These are phyloP conservation scores for Colletotrichum theobromicola DNA, from an alignment of 2,329 filamentous ascomycete species.

Conservation along the genomic window DNA sequence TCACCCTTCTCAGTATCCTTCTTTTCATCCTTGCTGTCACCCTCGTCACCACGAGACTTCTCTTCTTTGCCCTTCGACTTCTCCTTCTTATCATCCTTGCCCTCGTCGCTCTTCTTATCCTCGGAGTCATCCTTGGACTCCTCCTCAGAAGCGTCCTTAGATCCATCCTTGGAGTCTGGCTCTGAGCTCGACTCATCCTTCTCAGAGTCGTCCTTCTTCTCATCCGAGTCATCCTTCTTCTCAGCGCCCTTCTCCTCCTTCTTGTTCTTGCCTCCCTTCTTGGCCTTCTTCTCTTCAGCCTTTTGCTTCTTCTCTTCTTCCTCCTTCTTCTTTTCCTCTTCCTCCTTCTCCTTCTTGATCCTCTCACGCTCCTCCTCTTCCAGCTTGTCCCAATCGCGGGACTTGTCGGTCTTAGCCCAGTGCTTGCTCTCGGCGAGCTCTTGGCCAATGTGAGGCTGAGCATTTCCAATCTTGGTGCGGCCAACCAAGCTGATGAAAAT, in stretches of 20 bases:
- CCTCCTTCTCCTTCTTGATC: constrained; percentile 41
- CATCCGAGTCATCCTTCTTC: neutral
- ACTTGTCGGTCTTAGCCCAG: constrained; percentile 37
- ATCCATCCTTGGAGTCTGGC: neutral
- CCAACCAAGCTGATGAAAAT: constrained; percentile 84
- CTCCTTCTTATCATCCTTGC: constrained; percentile 23
- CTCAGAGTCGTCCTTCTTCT: neutral
- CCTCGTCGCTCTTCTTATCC: constrained; percentile 25
- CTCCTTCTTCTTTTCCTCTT: constrained; percentile 41
- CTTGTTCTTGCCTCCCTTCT: constrained; percentile 25
- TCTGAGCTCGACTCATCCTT: neutral
- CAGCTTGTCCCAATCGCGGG: constrained; percentile 50
- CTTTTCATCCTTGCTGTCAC: neutral
- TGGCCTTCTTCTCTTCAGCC: constrained; percentile 27
- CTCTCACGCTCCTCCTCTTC: constrained; percentile 46
- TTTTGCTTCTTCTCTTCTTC: constrained; percentile 36
- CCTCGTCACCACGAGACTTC: constrained; percentile 20
- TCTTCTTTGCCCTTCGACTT: constrained; percentile 22
- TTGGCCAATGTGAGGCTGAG: constrained; percentile 35
- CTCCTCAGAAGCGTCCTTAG: constrained; percentile 25
- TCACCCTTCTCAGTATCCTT: neutral
- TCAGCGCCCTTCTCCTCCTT: constrained; percentile 26
- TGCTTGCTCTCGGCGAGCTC: constrained; percentile 45
- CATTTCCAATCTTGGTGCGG: constrained; percentile 72
- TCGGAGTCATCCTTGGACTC: constrained; percentile 30